Base-by-base conservation (phyloP, 805 yeast genomes). In the Yarrowia phangngaensis region DNA sequence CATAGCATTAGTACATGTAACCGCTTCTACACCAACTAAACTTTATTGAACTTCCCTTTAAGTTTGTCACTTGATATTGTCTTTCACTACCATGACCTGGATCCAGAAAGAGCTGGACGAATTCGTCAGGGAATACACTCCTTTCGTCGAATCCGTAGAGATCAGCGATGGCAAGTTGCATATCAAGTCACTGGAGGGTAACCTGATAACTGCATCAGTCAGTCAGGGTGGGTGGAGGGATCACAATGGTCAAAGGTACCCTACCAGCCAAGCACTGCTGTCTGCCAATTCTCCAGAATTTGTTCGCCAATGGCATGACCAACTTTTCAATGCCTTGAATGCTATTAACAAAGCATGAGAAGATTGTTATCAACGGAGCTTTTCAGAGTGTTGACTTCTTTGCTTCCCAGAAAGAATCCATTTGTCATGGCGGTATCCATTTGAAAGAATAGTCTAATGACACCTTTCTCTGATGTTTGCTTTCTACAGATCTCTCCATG, bases 191-290 rank as follows among this genome's bases (percentile, higher is more conserved):
- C 12, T 38, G 13, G 45, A 38, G 6, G 45, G 32, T 1, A 38
- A 26, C 6, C 32, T 19, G 12, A 3, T 38, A 2, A 27, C 45
- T 3, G 45, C 45, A 9, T 16, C 45, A 8, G 45, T 38, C 8
- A 20, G 22, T 19, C 32, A 38, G 14, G 45, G 19, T 14, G 45
- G 45, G 20, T 38, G 45, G 45, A 19, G 20, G 3, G 45, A 38
- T 19, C 45, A 38, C 17, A 27, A 38, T 13, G 45, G 45, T 7
- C 24, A 19, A 6, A n/a, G 24, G 16, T 38, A 38, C 19, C 45
- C 45, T 8, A 38, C 45, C 11, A 27, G 45, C 8, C 45, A 38
- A 19, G 45, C 45, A 2, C 24, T 38, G 8, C 20, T 38, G 32
- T 17, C 32, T 3, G 45, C 45, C 13, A 38, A 38, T 12, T 38